Evolutionary conservation across 2,329 filamentous ascomycete species (phyloP).

Genomic region (Pseudocercospora fijiensis): DNA sequence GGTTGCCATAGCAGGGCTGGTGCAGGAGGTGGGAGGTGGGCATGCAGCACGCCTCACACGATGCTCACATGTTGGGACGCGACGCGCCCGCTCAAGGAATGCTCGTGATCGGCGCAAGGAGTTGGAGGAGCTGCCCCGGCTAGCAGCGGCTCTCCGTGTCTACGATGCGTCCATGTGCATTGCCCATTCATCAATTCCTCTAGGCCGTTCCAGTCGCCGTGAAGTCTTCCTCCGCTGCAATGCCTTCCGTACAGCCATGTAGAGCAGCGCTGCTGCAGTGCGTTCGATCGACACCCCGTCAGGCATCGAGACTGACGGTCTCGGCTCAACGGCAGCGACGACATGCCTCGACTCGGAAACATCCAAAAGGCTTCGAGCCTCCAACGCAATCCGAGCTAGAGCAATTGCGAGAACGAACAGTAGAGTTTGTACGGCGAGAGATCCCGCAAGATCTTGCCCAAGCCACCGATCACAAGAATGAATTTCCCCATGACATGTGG

Average conservation of each 20-base stretch:
- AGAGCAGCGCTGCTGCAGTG: constrained; percentile 31
- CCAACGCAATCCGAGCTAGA: constrained; percentile 71
- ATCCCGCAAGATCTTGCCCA: constrained; percentile 81
- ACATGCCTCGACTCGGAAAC: constrained; percentile 63
- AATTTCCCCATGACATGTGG: constrained; percentile 91
- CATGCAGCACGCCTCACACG: neutral
- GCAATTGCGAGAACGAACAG: constrained; percentile 78
- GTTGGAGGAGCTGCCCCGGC: constrained; percentile 4
- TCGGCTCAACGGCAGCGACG: constrained; percentile 31
- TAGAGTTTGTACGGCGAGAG: constrained; percentile 84
- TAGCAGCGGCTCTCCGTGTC: constrained; percentile 5
- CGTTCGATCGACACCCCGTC: constrained; percentile 11
- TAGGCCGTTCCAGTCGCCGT: neutral
- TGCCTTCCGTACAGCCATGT: constrained; percentile 27
- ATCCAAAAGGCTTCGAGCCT: constrained; percentile 64
- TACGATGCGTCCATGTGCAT: neutral
- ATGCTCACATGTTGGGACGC: neutral
- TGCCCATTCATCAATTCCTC: neutral
- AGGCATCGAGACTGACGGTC: constrained; percentile 11
- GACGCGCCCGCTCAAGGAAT: constrained; percentile 7
- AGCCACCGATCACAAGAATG: constrained; percentile 79
- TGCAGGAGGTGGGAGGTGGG: neutral
- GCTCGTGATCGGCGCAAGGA: neutral
- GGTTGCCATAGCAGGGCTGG: constrained; percentile 18
- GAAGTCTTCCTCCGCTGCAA: constrained; percentile 11